phyloP scores from a whole-genome alignment of 2,329 filamentous ascomycete genomes.

The Xylariaceae sp. region DNA sequence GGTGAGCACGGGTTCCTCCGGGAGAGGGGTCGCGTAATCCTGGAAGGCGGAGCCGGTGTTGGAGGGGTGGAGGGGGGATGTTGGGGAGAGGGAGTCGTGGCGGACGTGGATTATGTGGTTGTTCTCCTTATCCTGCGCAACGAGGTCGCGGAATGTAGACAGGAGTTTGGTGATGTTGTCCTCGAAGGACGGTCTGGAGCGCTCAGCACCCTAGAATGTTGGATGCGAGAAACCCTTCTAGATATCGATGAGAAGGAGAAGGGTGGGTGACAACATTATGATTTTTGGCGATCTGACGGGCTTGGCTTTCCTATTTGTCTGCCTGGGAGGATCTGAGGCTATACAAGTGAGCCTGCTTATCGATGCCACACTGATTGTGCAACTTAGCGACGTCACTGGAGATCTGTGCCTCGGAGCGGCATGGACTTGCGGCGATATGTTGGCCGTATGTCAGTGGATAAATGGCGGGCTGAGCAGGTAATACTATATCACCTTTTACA shows the following conservation, averaged over 20 bases:
- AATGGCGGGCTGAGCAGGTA: too few species aligned
- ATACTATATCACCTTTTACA: too few species aligned
- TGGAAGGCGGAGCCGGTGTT: conserved; percentile 28
- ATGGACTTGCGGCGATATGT: too few species aligned
- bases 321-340: too few species aligned
- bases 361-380: too few species aligned
- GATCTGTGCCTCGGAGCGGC: too few species aligned
- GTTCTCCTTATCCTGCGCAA: too few species aligned
- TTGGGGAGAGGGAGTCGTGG: conserved; percentile 37
- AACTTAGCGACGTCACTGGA: too few species aligned
- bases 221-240: conserved; percentile 40
- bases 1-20: conserved; percentile 36
- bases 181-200: conserved; percentile 43
- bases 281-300: too few species aligned
- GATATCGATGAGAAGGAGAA: conserved; percentile 44
- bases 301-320: too few species aligned
- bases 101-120: conserved; percentile 40
- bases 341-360: too few species aligned
- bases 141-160: conserved; percentile 25
- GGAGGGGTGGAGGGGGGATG: conserved; percentile 35
- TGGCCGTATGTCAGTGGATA: too few species aligned
- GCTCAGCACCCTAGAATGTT: conserved; percentile 26
- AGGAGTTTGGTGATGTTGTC: conserved; percentile 38
- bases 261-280: conserved; percentile 5
- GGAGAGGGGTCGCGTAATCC: conserved; percentile 24